phyloP scores from a whole-genome alignment of 179 eudicot species.

The Silene noctiflora region DNA sequence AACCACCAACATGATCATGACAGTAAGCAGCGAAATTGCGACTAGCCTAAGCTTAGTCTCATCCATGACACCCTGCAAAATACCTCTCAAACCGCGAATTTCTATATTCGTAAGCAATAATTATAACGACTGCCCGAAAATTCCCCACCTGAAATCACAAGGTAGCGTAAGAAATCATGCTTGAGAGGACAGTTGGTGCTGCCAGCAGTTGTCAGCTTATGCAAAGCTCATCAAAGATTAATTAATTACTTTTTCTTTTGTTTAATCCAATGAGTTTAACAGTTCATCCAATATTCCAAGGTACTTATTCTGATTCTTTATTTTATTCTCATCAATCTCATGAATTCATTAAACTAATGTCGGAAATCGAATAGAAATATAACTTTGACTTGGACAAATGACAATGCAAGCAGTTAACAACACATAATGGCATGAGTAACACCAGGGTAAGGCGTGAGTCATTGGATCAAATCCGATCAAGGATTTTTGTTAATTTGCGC shows the following conservation, averaged over 20 bases:
- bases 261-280: not conserved
- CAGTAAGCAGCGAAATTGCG: conserved; percentile 15
- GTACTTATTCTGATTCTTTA: not conserved
- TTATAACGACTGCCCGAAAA: not conserved
- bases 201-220: conserved; percentile 10
- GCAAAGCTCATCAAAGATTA: not conserved
- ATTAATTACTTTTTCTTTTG: not conserved
- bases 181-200: not conserved
- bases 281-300: not conserved
- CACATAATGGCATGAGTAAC: too few species aligned
- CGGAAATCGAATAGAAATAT: too few species aligned
- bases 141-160: too few species aligned
- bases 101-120: not conserved
- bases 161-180: not conserved
- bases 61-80: conserved; percentile 7
- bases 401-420: too few species aligned
- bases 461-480: too few species aligned
- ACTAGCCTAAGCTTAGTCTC: conserved; percentile 12
- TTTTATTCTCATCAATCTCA: not conserved
- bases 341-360: not conserved
- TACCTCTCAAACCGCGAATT: not conserved
- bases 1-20: conserved; percentile 6
- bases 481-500: too few species aligned
- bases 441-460: too few species aligned
- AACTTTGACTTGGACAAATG: not conserved